Evolutionary conservation across 129 eudicot genomes (phyloP), one percentile per base, ranked within the genome.

Genomic region (Smallanthus sonchifolius): DNA sequence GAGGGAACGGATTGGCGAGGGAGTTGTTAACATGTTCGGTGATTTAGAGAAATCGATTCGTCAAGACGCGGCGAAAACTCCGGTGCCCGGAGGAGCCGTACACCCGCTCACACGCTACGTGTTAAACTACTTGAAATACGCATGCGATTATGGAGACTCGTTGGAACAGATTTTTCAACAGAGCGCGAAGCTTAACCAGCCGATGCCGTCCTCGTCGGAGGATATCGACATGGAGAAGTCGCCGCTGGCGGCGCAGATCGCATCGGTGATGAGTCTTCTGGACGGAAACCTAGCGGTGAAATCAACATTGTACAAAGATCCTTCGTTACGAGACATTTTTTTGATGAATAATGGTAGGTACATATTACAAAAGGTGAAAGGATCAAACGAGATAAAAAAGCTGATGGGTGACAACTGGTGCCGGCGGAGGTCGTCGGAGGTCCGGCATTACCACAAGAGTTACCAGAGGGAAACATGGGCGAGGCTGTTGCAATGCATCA

Each of bases 41-140:
- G 98, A 90, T 74, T 83, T 94, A 1, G 97, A 94, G 52, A 85
- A 49, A 65, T 90, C 98, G 1, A 88, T 94, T 17, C 75, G 81
- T 4, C 80, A 75, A 17, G 98, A 94, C 48, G 86, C 52, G 0
- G 91, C 88, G 0, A 88, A 78, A 57, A 73, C 85, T 0, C 85
- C 97, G 0, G 91, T 90, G 15, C 96, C 96, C 0, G 93, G 96
- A 0, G 98, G 98, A 4, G 98, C 97, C 1, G 87, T 90, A 7
- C 98, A 94, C 84, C 98, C 98, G 11, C 83, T 94, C 39, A 88
- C 97, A 2, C 96, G 97, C 10, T 88, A 94, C 79, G 92, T 88
- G 4, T 69, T 94, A 75, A 94, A 94, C 61, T 94, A 94, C 74
- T 80, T 94, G 3, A 80, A 84, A 49, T 85, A 86, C 63, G 85